These are phyloP conservation scores for Gliomastix tumulicola DNA, from an alignment of 2,329 filamentous ascomycete species.

Conservation along the genomic window DNA sequence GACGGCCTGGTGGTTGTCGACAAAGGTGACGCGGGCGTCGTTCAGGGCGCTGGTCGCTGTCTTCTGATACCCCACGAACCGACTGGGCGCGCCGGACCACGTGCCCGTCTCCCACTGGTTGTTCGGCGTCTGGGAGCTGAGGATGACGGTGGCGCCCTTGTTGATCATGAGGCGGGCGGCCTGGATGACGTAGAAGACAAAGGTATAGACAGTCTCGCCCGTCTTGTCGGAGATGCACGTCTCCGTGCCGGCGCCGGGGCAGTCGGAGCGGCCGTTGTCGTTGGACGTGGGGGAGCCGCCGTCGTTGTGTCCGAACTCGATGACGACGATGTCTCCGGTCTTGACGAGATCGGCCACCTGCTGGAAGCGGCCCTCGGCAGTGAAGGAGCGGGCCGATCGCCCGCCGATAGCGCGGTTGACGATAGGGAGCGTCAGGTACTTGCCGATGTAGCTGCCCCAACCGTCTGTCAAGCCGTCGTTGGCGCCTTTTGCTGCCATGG, in stretches of 20 bases:
- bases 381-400: slow-evolving; percentile 59
- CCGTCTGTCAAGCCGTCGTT: slow-evolving; percentile 38
- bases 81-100: slow-evolving; percentile 36
- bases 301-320: slow-evolving; percentile 70
- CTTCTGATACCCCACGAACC: slow-evolving; percentile 51
- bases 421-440: slow-evolving; percentile 31
- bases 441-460: slow-evolving; percentile 55
- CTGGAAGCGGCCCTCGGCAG: slow-evolving; percentile 57
- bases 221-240: slow-evolving; percentile 32
- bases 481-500: slow-evolving; percentile 45
- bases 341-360: slow-evolving; percentile 44
- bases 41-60: slow-evolving; percentile 26
- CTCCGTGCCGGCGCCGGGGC: slow-evolving; percentile 44
- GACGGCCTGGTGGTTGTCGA: slow-evolving; percentile 54
- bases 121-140: slow-evolving; percentile 47
- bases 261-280: slow-evolving; percentile 58
- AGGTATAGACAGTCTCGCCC: slow-evolving; percentile 50
- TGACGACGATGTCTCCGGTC: slow-evolving; percentile 58
- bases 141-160: slow-evolving; percentile 54
- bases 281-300: slow-evolving; percentile 44
- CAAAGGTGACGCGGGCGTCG: slow-evolving; percentile 38
- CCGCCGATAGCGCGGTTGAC: slow-evolving; percentile 63
- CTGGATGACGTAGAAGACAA: slow-evolving; percentile 50
- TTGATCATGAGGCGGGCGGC: slow-evolving; percentile 44
- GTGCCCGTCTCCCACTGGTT: slow-evolving; percentile 54